Evolutionary conservation across 2,329 filamentous ascomycete species (phyloP), one percentile per base, ranked within the genome.

Genomic region (Botrytis deweyae): DNA sequence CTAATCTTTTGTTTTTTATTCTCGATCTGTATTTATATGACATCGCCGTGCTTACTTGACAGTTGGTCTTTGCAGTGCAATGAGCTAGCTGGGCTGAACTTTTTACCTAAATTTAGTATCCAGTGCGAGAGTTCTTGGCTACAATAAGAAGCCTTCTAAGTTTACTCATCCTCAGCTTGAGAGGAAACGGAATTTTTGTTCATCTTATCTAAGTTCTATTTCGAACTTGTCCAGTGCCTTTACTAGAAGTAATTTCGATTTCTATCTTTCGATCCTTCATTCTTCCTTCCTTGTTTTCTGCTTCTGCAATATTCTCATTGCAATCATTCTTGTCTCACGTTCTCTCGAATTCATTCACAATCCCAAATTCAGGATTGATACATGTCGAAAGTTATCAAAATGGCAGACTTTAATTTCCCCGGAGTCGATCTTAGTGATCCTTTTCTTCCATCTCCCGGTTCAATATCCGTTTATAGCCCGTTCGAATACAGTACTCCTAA

Each of bases 361-460:
- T 12, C 6, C 9, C 22, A 58, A 40, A 68, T 55, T 25, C n/a
- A 42, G 36, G 16, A 40, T n/a, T 42, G 10, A 36, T 58, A 40
- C 38, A 46, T 46, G 18, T 20, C 38, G 10, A 36, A 44, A 52
- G 49, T n/a, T 2, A 18, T 25, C 29, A 36, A 46, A 18, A 72
- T 72, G 70, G 49, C 70, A n/a, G 70, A 46, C 22, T 67, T 67
- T 40, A 36, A 67, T 40, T 72, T 67, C 46, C 70, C 70, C 14
- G 52, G 52, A 36, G 20, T 72, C n/a, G 62, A 72, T 40, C 64
- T 72, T 9, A 72, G 70, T 18, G 38, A 67, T 55, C 49, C 62
- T 40, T 67, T 72, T 59, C 36, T 67, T 67, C 70, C 70, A 20
- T 25, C 62, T 10, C 63, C 46, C 3, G 20, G n/a, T 36, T 33